These are phyloP conservation scores for Dendrobium officinale DNA, from an alignment of 106 monocot genomes.

Conservation along the genomic window DNA sequence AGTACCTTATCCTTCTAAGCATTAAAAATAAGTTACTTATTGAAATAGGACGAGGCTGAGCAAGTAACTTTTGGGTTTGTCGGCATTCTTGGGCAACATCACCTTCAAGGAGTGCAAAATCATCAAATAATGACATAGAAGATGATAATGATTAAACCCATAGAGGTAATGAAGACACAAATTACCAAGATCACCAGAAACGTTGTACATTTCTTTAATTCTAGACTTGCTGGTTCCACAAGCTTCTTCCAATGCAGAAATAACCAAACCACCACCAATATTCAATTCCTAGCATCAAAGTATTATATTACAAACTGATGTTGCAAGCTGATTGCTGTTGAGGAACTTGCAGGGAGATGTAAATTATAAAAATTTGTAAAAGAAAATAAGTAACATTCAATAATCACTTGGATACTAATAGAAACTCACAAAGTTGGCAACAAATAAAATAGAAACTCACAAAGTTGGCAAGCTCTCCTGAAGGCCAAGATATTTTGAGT, in stretches of 20 bases:
- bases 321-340: background rate
- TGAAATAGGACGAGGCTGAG: constrained; percentile 59
- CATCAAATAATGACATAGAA: constrained; percentile 1
- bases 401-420: background rate
- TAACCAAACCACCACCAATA: constrained; percentile 69
- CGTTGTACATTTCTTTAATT: constrained; percentile 82
- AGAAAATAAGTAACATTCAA: background rate
- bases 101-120: constrained; percentile 36
- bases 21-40: constrained; percentile 46
- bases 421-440: background rate
- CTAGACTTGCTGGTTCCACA: constrained; percentile 66
- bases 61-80: constrained; percentile 73
- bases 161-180: background rate
- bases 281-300: constrained; percentile 83
- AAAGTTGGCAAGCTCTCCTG: background rate
- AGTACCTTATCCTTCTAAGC: constrained; percentile 77
- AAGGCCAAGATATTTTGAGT: background rate
- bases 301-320: background rate
- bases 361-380: background rate
- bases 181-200: constrained; percentile 85
- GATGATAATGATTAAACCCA: background rate
- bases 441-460: background rate
- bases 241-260: constrained; percentile 73
- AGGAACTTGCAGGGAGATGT: background rate
- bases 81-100: constrained; percentile 90